phyloP scores from a whole-genome alignment of 768 basidiomycete genomes.

The Xerocomus potaroensis region DNA sequence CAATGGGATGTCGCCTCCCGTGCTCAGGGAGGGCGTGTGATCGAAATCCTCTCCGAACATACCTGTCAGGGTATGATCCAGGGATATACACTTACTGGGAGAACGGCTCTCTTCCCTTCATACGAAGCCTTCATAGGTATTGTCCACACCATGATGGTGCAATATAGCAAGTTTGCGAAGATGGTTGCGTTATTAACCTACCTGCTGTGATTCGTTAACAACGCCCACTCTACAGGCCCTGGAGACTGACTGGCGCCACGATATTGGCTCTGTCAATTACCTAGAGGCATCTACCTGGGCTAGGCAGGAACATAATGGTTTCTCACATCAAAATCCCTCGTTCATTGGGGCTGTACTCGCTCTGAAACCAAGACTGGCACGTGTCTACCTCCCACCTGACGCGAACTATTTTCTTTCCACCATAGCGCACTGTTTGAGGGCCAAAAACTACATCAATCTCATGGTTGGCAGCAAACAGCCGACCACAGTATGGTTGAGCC shows the following conservation, averaged over 20 bases:
- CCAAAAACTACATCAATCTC: conserved; percentile 82
- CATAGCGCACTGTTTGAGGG: conserved; percentile 75
- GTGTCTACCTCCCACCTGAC: conserved; percentile 88
- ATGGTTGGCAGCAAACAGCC: conserved; percentile 90
- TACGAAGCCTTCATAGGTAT: conserved; percentile 93
- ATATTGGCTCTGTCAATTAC: conserved; percentile 73
- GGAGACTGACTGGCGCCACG: conserved; percentile 71
- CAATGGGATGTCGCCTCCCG: conserved; percentile 77
- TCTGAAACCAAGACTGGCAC: conserved; percentile 63
- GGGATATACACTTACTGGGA: conserved; percentile 88
- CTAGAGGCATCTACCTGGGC: conserved; percentile 87
- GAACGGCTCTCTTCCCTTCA: conserved; percentile 80
- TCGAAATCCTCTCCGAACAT: conserved; percentile 88
- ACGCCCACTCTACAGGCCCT: conserved; percentile 29
- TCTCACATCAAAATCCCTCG: conserved; percentile 82
- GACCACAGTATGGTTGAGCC: conserved; percentile 70
- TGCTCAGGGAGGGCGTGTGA: conserved; percentile 71
- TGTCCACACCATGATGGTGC: conserved; percentile 85
- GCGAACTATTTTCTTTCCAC: conserved; percentile 84
- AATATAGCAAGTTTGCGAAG: conserved; percentile 86
- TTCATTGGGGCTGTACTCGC: conserved; percentile 86
- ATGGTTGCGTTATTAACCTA: conserved; percentile 46
- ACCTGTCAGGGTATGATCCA: conserved; percentile 90
- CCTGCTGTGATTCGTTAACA: neutral
- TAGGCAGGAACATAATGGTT: conserved; percentile 85